Conservation (phyloP, 1,139 yeast species). For the Debaryomyces psychrophilus region DNA sequence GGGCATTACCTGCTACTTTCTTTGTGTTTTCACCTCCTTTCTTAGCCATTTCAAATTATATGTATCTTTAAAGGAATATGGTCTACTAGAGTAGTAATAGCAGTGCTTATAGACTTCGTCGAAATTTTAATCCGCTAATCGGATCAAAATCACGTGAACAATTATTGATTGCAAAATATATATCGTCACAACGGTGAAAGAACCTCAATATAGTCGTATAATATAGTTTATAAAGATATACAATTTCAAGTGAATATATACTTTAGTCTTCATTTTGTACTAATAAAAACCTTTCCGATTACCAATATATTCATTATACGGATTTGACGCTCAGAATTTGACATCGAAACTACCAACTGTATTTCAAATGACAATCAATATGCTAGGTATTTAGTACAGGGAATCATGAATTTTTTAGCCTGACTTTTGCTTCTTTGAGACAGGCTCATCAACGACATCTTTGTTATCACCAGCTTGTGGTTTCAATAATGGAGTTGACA, state of each 20-base stretch:
- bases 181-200: neutral
- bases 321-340: slow-evolving; percentile 1
- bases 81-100: neutral
- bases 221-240: slow-evolving; percentile 1
- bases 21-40: slow-evolving; percentile 61
- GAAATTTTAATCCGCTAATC: slow-evolving; percentile 4
- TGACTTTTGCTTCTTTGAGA: slow-evolving; percentile 39
- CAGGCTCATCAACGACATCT: slow-evolving; percentile 33
- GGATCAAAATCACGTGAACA: slow-evolving; percentile 3
- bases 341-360: neutral
- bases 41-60: slow-evolving; percentile 52
- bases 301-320: slow-evolving; percentile 1
- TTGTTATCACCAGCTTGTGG: slow-evolving; percentile 27
- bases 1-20: slow-evolving; percentile 72
- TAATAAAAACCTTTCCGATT: neutral
- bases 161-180: neutral
- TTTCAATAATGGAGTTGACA: slow-evolving; percentile 37
- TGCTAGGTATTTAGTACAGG: slow-evolving; percentile 6
- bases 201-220: slow-evolving; percentile 1
- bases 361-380: slow-evolving; percentile 7
- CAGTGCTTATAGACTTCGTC: neutral
- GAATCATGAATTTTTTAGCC: slow-evolving; percentile 21
- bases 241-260: slow-evolving; percentile 2
- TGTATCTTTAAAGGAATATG: neutral
- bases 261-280: neutral